Evolutionary conservation across 192 early-diverging fungal species (phyloP), one percentile per base, ranked within the genome.

Genomic region (Coemansia sp.): DNA sequence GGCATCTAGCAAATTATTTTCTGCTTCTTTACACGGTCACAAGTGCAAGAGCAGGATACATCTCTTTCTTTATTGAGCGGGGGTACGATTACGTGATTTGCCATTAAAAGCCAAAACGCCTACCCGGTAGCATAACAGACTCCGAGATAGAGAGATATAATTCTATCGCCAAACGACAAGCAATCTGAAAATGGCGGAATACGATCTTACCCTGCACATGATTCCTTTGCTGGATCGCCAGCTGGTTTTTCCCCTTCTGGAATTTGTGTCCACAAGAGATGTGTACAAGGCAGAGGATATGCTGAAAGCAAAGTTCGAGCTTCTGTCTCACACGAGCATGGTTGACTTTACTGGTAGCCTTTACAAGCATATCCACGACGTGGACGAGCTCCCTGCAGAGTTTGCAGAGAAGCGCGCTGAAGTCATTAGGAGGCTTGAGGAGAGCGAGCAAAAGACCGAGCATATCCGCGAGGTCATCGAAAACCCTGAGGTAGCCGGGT

Each of bases 191-290:
- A 84, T 79, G 82, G 77, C 90, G 63, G 81, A 88, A 58, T 85
- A 93, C 85, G 93, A 94, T 84, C 81, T 93, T 77, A 95, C 91
- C 20, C 66, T 86, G 69, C 87, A 85, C 63, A 90, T 95, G 89
- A 89, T 92, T 69, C 87, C 89, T n/a, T 92, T 86, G 81, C 85
- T 92, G 91, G 93, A 98, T 88, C 89, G 92, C 65, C 95, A 98
- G 83, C 90, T 98, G 76, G 92, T 94, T 61, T 91, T 92, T 68
- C 94, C 94, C 20, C 85, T 98, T 60, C 80, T 98, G 53, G 91
- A 95, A 72, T 98, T 98, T 78, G 83, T 96, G 62, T 86, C 89
- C 60, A 82, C 88, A 62, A 88, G 93, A 62, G 87, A 94, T 88
- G 85, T 96, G 39, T 97, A 96, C 85, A 79, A 88, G 48, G 79